Evolutionary conservation across 352 stramenopile species (phyloP).

Genomic region (Phytophthora multivora): DNA sequence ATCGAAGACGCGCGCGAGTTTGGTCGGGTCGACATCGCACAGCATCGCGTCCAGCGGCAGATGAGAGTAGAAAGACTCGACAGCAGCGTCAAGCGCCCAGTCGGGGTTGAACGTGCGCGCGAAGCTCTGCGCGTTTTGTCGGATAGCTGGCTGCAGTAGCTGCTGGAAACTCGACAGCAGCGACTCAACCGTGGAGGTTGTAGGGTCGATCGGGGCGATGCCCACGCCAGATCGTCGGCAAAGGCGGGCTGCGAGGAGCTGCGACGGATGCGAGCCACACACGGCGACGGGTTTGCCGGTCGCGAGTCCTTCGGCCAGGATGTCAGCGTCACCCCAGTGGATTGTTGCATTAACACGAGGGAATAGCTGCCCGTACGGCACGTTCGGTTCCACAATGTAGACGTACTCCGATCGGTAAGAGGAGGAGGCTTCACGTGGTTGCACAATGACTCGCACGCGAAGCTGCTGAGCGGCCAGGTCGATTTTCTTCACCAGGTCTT

Average conservation of each 20-base stretch:
- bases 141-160: slow-evolving; percentile 47
- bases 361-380: slow-evolving; percentile 81
- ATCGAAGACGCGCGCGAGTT: slow-evolving; percentile 47
- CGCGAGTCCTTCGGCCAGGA: slow-evolving; percentile 74
- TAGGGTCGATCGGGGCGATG: slow-evolving; percentile 58
- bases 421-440: slow-evolving; percentile 22
- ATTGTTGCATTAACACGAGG: slow-evolving; percentile 74
- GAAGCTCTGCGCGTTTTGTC: slow-evolving; percentile 40
- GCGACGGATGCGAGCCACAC: slow-evolving; percentile 88
- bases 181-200: slow-evolving; percentile 57
- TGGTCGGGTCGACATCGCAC: slow-evolving; percentile 50
- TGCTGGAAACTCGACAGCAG: slow-evolving; percentile 64
- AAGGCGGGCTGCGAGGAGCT: slow-evolving; percentile 80
- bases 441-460: slow-evolving; percentile 48
- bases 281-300: slow-evolving; percentile 84
- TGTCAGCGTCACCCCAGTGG: slow-evolving; percentile 68
- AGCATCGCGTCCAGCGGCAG: slow-evolving; percentile 81
- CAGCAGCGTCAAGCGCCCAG: slow-evolving; percentile 59
- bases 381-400: slow-evolving; percentile 22
- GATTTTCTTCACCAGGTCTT: slow-evolving; percentile 38
- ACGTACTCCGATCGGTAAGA: slow-evolving; percentile 14
- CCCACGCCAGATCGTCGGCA: slow-evolving; percentile 67
- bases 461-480: slow-evolving; percentile 28
- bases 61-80: slow-evolving; percentile 73
- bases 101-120: slow-evolving; percentile 54